These are phyloP conservation scores for Bothriochloa decipiens DNA, from an alignment of 176 grass and related monocot species.

Conservation along the genomic window DNA sequence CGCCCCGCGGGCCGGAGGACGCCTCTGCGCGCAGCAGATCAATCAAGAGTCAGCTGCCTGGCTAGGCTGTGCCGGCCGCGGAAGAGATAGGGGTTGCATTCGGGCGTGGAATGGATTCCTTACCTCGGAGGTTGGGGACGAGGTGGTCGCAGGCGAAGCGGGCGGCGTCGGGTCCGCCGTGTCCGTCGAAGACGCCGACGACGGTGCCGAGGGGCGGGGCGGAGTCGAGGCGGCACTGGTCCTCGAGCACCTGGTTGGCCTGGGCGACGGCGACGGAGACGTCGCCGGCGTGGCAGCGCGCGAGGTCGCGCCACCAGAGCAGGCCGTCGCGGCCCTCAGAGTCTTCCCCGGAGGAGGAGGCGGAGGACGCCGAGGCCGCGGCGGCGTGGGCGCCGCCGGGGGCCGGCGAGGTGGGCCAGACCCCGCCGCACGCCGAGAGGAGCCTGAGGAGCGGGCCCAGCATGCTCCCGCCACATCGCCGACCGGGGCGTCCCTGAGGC, in stretches of 20 bases:
- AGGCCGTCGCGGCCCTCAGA: conserved; percentile 58
- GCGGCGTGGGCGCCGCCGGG: neutral
- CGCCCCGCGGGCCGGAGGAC: conserved; percentile 47
- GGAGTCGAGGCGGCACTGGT: conserved; percentile 89
- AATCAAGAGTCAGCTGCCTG: no score
- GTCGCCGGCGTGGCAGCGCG: conserved; percentile 61
- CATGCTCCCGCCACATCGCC: conserved; percentile 93
- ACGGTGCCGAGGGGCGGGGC: conserved; percentile 72
- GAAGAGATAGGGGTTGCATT: neutral
- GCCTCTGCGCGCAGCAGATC: conserved; percentile 66
- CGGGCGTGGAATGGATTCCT: neutral
- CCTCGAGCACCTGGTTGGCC: conserved; percentile 91
- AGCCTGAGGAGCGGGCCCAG: conserved; percentile 75
- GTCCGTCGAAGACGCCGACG: conserved; percentile 80
- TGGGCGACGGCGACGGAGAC: conserved; percentile 81
- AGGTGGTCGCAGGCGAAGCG: conserved; percentile 88
- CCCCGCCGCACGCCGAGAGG: conserved; percentile 71
- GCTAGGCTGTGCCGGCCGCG: neutral
- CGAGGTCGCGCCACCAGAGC: conserved; percentile 76
- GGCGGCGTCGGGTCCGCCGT: conserved; percentile 73
- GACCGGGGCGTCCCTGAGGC: conserved; percentile 50
- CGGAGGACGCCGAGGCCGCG: neutral
- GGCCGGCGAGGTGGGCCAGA: conserved; percentile 35
- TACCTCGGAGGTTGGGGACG: conserved; percentile 67
- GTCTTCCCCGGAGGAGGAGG: neutral